Base-by-base conservation (phyloP, 371 early-diverging fungal species). In the Mortierella sp. region DNA sequence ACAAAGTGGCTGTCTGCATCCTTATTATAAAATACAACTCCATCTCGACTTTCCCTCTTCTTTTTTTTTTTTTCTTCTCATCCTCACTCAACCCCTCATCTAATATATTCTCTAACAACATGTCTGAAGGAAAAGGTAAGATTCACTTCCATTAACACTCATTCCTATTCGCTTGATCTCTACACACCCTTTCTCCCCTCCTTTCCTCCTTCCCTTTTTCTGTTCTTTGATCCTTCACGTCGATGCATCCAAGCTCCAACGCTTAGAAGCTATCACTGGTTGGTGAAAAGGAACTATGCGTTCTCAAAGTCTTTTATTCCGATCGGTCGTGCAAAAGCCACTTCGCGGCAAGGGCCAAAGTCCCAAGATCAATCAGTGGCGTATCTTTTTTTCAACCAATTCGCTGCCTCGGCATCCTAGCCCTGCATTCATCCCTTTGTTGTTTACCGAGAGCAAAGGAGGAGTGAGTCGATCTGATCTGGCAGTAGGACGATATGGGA, bases 101-200 rank as follows among this genome's bases (percentile, higher is more conserved):
- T 58, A 62, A 43, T 60, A 57, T 62, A 73, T 26, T n/a, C 63
- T 37, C 57, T 22, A 65, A 73, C 79, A 78, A 70, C 74, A 78
- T 78, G 79, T 70, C 79, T 70, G 74, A 70, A 78, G 79, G 79
- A 78, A 78, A 78, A 78, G 79, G 79, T 78, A 78, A 73, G 74
- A 59, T 73, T 54, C 70, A 43, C 28, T 18, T 52, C 40, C 24
- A 39, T 37, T n/a, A 22, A 26, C 30, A 14, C 26, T 55, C 32
- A 12, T n/a, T 40, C 32, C 39, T 57, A 26, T 22, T 49, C 12
- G n/a, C 57, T 28, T 57, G n/a, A 51, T 20, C 11, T 40, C 32
- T 52, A 24, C 45, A n/a, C 45, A 28, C 26, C n/a, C 59, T 35
- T 22, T 16, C 20, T 37, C 35, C 32, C 18, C 32, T 22, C 35